Conservation (phyloP, 345 rosid genomes). For the Streptanthus diversifolius region DNA sequence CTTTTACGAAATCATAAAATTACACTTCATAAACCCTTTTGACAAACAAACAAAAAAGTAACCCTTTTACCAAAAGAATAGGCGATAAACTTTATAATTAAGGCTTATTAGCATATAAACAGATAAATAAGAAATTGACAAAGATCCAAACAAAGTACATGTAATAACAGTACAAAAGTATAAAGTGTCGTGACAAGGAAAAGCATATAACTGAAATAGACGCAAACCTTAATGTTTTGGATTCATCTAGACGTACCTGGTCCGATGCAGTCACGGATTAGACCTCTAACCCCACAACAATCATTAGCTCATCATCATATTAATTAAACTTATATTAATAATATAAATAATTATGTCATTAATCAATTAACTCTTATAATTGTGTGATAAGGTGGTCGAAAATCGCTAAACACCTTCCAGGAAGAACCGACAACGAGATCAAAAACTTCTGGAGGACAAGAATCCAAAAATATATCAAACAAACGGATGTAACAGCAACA, state of each 20-base stretch:
- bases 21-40: neutral
- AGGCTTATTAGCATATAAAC: neutral
- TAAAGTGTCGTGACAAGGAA: slow-evolving; percentile 14
- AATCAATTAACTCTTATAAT: neutral
- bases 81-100: neutral
- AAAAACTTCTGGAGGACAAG: slow-evolving; percentile 96
- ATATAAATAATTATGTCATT: neutral
- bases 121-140: neutral
- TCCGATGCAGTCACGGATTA: slow-evolving; percentile 16
- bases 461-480: slow-evolving; percentile 86
- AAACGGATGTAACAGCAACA: slow-evolving; percentile 36
- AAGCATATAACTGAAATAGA: slow-evolving; percentile 36
- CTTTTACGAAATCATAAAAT: neutral
- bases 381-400: slow-evolving; percentile 65
- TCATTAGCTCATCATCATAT: slow-evolving; percentile 18
- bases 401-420: slow-evolving; percentile 94
- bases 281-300: slow-evolving; percentile 11
- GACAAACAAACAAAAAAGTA: neutral
- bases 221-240: slow-evolving; percentile 39
- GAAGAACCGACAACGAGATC: slow-evolving; percentile 97
- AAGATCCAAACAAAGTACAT: slow-evolving; percentile 19
- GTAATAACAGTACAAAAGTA: slow-evolving; percentile 5
- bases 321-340: neutral
- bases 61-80: neutral
- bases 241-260: slow-evolving; percentile 27